Evolutionary conservation across 1,139 yeast genomes (phyloP).

Genomic region (Eremothecium sinecaudum): DNA sequence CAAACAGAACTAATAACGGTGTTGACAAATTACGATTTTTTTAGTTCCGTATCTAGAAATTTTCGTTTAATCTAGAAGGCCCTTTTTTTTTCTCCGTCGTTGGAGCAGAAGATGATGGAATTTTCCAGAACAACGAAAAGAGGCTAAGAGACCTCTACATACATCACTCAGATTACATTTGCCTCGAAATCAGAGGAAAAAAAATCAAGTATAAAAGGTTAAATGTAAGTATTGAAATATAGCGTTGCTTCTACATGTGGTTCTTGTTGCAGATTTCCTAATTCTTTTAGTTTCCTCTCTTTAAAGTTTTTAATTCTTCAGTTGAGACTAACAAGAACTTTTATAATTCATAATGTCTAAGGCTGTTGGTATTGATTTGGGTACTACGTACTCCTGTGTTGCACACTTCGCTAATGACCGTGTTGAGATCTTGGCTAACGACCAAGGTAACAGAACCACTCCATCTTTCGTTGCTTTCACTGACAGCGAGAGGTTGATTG

Average conservation of each 20-base stretch:
- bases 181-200: conserved; percentile 1
- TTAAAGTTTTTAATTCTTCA: neutral
- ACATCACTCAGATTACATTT: neutral
- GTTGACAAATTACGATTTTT: neutral
- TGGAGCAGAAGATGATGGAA: neutral
- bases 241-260: neutral
- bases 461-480: conserved; percentile 99
- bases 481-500: conserved; percentile 94
- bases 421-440: conserved; percentile 94
- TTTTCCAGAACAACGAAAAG: conserved; percentile 2
- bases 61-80: neutral
- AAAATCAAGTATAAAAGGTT: conserved; percentile 3
- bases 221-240: neutral
- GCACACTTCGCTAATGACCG: conserved; percentile 85
- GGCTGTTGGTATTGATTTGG: conserved; percentile 38
- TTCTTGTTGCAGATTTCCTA: neutral
- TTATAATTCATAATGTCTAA: conserved; percentile 23
- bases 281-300: neutral
- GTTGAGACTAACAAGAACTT: neutral
- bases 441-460: conserved; percentile 99
- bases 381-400: conserved; percentile 98
- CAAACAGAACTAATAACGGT: neutral
- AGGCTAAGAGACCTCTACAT: neutral
- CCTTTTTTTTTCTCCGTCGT: neutral
- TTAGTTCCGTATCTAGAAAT: neutral